These are phyloP conservation scores for Chaetomium olivaceum DNA, from an alignment of 2,329 filamentous ascomycete genomes.

Conservation along the genomic window DNA sequence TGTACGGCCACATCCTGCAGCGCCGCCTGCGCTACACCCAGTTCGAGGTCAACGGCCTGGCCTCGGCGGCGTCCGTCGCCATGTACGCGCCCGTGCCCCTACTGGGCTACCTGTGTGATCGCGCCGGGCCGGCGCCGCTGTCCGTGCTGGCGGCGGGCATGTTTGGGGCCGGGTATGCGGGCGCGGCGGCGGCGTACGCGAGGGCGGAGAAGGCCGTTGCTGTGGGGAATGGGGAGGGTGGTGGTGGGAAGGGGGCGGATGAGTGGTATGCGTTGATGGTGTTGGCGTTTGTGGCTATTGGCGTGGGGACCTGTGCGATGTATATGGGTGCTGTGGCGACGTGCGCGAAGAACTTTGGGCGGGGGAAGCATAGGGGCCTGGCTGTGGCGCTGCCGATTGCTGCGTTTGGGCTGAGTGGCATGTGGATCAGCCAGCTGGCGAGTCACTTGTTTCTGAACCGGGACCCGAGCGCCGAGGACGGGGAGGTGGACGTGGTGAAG, in stretches of 20 bases:
- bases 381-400: slow-evolving; percentile 90
- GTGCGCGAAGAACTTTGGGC: slow-evolving; percentile 96
- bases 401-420: slow-evolving; percentile 87
- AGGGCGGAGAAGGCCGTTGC: slow-evolving; percentile 38
- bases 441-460: slow-evolving; percentile 65
- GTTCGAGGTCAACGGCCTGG: slow-evolving; percentile 76
- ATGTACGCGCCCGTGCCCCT: slow-evolving; percentile 91
- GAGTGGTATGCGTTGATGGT: slow-evolving; percentile 80
- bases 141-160: slow-evolving; percentile 70
- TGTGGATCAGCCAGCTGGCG: slow-evolving; percentile 92
- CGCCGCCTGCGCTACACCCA: slow-evolving; percentile 84
- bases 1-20: slow-evolving; percentile 91
- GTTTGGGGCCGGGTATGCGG: slow-evolving; percentile 78
- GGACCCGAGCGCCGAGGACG: slow-evolving; percentile 56
- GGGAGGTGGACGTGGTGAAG: slow-evolving; percentile 72
- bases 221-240: slow-evolving; percentile 35
- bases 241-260: slow-evolving; percentile 39
- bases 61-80: slow-evolving; percentile 81
- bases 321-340: slow-evolving; percentile 91
- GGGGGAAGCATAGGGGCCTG: slow-evolving; percentile 81
- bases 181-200: slow-evolving; percentile 75
- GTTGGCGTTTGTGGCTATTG: slow-evolving; percentile 78
- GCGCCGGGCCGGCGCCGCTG: slow-evolving; percentile 76
- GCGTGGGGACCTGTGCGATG: slow-evolving; percentile 81
- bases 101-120: slow-evolving; percentile 89